These are phyloP conservation scores for Pontederia crassipes DNA, from an alignment of 176 grass and related monocot genomes.

Conservation along the genomic window DNA sequence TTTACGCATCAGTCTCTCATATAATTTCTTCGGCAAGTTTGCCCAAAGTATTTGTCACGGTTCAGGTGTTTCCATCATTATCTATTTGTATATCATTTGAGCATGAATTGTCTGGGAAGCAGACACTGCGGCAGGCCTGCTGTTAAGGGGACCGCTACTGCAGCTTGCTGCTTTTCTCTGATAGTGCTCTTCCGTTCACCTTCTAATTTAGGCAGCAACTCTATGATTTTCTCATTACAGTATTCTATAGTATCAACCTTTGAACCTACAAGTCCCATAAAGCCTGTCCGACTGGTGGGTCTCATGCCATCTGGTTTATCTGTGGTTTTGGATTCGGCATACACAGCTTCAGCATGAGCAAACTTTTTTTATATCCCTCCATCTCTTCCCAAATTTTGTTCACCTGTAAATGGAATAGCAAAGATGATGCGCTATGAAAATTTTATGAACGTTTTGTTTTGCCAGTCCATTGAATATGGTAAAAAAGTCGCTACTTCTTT, in stretches of 20 bases:
- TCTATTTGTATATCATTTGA: constrained; percentile 66
- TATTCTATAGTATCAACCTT: constrained; percentile 88
- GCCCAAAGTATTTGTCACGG: constrained; percentile 59
- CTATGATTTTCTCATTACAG: constrained; percentile 65
- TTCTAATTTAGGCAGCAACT: constrained; percentile 75
- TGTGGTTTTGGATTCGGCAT: constrained; percentile 53
- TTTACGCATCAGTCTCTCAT: too few relatives aligned
- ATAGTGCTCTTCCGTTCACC: constrained; percentile 62
- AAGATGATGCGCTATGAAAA: background rate
- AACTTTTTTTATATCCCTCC: constrained; percentile 60
- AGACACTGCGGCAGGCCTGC: constrained; percentile 53
- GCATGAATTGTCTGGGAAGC: constrained; percentile 85
- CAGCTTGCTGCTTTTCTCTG: constrained; percentile 54
- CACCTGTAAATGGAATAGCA: constrained; percentile 24
- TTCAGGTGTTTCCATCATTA: constrained; percentile 68
- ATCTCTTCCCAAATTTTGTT: constrained; percentile 78
- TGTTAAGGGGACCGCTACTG: constrained; percentile 80
- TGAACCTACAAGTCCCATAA: constrained; percentile 66
- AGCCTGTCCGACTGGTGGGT: constrained; percentile 59
- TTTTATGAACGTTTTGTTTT: background rate
- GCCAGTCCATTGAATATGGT: background rate
- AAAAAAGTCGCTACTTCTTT: constrained; percentile 34
- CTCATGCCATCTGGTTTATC: constrained; percentile 48
- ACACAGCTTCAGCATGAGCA: constrained; percentile 55
- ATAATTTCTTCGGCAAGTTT: constrained; percentile 51